Evolutionary conservation across 2,329 filamentous ascomycete genomes (phyloP).

Genomic region (Rutstroemia sp.): DNA sequence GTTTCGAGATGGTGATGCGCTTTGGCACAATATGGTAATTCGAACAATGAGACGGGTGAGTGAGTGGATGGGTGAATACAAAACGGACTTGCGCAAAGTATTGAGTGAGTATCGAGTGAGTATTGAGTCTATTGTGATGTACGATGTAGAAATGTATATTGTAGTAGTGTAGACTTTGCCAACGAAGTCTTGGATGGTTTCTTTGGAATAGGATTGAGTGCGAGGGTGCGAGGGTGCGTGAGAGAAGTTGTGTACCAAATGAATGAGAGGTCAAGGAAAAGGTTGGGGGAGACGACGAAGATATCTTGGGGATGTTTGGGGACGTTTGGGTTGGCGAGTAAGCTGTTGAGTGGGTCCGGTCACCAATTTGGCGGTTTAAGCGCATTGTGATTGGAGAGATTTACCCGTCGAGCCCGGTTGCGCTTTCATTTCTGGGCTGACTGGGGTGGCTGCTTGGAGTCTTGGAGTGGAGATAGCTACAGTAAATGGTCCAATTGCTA

Average conservation of each 20-base stretch:
- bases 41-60: background rate
- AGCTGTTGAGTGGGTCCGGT: no score
- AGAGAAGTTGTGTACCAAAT: background rate
- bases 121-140: background rate
- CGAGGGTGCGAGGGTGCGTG: background rate
- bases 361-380: no score
- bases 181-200: constrained; percentile 5
- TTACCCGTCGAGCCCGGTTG: no score
- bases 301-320: no score
- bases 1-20: background rate
- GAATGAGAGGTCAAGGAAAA: no score
- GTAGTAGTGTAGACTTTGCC: constrained; percentile 6
- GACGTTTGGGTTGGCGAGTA: no score
- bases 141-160: background rate
- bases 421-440: no score
- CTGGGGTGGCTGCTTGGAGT: no score
- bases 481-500: no score
- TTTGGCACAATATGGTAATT: background rate
- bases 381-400: no score
- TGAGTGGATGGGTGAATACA: background rate
- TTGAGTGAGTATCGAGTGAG: background rate
- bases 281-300: no score
- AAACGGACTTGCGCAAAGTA: background rate
- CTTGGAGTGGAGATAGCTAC: no score
- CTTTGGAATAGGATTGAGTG: background rate